These are phyloP conservation scores for Fonsecaea pedrosoi DNA, from an alignment of 2,329 filamentous ascomycete genomes.

Conservation along the genomic window DNA sequence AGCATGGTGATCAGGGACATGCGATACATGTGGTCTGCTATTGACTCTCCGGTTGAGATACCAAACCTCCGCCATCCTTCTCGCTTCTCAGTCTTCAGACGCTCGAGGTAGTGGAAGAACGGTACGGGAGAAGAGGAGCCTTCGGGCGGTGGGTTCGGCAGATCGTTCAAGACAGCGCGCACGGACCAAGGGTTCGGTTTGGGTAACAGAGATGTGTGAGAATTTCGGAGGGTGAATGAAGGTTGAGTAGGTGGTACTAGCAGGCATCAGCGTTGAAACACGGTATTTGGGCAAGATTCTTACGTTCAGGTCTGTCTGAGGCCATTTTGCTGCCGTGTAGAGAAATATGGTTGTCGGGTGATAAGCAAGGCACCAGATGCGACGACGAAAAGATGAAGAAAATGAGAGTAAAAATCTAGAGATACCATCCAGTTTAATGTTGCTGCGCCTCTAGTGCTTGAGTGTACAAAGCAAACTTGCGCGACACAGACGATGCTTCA, in stretches of 20 bases:
- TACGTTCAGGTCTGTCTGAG: constrained; percentile 14
- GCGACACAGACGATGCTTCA: background rate
- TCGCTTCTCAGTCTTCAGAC: constrained; percentile 93
- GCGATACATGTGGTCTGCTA: constrained; percentile 99
- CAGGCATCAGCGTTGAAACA: background rate
- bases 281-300: background rate
- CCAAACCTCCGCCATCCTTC: constrained; percentile 94
- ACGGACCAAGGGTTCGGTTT: constrained; percentile 43
- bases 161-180: constrained; percentile 65
- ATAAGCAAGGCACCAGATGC: background rate
- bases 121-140: constrained; percentile 76
- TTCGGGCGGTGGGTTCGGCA: constrained; percentile 66
- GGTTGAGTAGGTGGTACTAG: constrained; percentile 10
- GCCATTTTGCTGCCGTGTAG: background rate
- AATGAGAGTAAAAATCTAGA: background rate
- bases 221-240: constrained; percentile 18
- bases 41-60: constrained; percentile 79
- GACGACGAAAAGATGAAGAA: background rate
- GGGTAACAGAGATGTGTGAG: constrained; percentile 37
- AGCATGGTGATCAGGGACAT: constrained; percentile 97
- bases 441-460: constrained; percentile 1
- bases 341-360: background rate
- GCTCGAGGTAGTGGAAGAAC: constrained; percentile 94
- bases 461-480: constrained; percentile 1
- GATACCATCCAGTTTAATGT: background rate